phyloP scores from a whole-genome alignment of 73 alveolate species.

The Paraurostyla sp. region DNA sequence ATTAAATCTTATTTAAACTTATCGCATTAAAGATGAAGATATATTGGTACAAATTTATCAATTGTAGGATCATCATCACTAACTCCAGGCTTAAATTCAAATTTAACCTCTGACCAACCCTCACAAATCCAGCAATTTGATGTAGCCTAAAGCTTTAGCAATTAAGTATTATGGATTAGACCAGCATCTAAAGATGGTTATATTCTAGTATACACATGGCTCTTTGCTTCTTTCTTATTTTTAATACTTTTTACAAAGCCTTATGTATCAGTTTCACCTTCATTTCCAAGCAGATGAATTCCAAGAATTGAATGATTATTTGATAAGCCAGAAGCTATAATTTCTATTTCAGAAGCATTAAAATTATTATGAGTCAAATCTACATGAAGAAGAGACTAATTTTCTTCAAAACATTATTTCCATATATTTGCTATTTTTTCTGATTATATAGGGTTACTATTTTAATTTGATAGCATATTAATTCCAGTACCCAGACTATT shows the following conservation, averaged over 20 bases:
- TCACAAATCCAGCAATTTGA: conserved; percentile 81
- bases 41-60: conserved; percentile 29
- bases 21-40: conserved; percentile 60
- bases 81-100: conserved; percentile 56
- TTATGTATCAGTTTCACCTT: conserved; percentile 61
- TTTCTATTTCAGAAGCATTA: conserved; percentile 47
- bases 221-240: conserved; percentile 8
- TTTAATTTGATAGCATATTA: conserved; percentile 30
- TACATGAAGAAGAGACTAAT: conserved; percentile 61
- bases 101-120: conserved; percentile 80
- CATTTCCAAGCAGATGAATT: conserved; percentile 72
- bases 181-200: conserved; percentile 57
- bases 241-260: conserved; percentile 58
- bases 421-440: conserved; percentile 8
- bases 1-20: conserved; percentile 57
- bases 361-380: conserved; percentile 64
- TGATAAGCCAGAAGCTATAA: conserved; percentile 54
- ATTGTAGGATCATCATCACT: conserved; percentile 45
- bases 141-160: conserved; percentile 51
- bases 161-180: background rate
- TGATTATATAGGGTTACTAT: background rate
- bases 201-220: conserved; percentile 62
- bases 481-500: conserved; percentile 68
- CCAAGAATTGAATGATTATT: conserved; percentile 72
- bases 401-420: conserved; percentile 56